Evolutionary conservation across 164 flowering plant genomes (phyloP), one percentile per base, ranked within the genome.

Genomic region (Umbilicus rupestris): DNA sequence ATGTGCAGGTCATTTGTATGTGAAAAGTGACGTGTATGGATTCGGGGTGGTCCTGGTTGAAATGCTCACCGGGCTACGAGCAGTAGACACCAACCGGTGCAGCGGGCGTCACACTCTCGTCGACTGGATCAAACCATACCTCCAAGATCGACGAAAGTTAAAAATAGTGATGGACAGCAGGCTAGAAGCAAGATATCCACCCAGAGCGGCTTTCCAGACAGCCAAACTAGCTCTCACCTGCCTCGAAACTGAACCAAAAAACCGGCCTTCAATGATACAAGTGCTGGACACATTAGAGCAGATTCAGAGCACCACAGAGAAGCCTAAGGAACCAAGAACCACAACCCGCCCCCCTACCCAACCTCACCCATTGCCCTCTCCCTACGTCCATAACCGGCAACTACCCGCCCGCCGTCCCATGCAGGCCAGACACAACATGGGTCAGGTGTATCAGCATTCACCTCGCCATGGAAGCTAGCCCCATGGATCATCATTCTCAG

Each of bases 1-100:
- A n/a, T n/a, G 29, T 35, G 7, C 42, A 63, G 65, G 65, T 19
- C 65, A 63, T 41, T 63, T 63, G 29, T 63, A 63, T 39, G 19
- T 63, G 4, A 63, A 63, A 37, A 82, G 85, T 22, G 85, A 82
- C 65, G 85, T 82, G 20, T 80, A 82, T 66, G 85, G 83, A 11
- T 82, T 82, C 28, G 83, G 85, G 7, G 85, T 78, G 0, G 83
- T 83, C 69, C 57, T 83, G 68, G 78, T 83, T 1, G 86, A 83
- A 65, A 58, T 83, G 31, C 65, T 83, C 37, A 81, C 84, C 3
- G 86, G 86, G 11, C 41, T 76, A 37, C 69, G 84, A n/a, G 86
- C 86, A 26, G 70, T 79, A 7, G 84, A 83, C 31, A 57, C 50
- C 24, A 78, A 31, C 41, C 80, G 84, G 3, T 78, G 80, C 2